Evolutionary conservation across 805 yeast genomes (phyloP).

Genomic region (Starmera caribaea): DNA sequence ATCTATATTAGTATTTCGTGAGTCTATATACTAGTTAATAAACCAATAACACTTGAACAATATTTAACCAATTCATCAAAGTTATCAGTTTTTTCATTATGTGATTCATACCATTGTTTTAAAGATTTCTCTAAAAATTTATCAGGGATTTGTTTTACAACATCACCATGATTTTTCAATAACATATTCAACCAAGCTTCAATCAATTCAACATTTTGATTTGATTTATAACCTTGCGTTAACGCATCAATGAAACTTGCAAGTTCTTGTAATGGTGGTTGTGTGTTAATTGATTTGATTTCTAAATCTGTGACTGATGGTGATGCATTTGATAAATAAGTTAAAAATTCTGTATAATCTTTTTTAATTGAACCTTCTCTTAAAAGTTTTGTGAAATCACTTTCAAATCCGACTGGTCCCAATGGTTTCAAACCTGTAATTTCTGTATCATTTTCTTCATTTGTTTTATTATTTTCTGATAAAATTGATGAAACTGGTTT

Average conservation of each 20-base stretch:
- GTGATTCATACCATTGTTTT: constrained; percentile 36
- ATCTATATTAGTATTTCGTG: neutral
- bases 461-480: constrained; percentile 1
- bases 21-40: constrained; percentile 29
- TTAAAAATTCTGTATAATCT: constrained; percentile 43
- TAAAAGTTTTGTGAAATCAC: constrained; percentile 58
- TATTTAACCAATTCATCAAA: constrained; percentile 66
- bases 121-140: constrained; percentile 36
- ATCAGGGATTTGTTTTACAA: constrained; percentile 36
- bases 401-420: constrained; percentile 46
- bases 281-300: constrained; percentile 63
- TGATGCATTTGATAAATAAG: constrained; percentile 45
- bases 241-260: constrained; percentile 59
- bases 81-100: constrained; percentile 30
- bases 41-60: constrained; percentile 70
- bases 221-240: constrained; percentile 43
- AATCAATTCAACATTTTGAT: constrained; percentile 62
- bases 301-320: constrained; percentile 82
- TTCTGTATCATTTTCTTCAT: constrained; percentile 3
- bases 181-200: constrained; percentile 76
- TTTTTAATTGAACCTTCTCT: constrained; percentile 36
- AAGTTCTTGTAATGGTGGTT: constrained; percentile 62
- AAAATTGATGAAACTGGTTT: constrained; percentile 15
- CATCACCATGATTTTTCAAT: constrained; percentile 75
- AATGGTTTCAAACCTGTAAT: constrained; percentile 15